Evolutionary conservation across 805 yeast genomes (phyloP), one percentile per base, ranked within the genome.

Genomic region (Millerozyma acaciae): DNA sequence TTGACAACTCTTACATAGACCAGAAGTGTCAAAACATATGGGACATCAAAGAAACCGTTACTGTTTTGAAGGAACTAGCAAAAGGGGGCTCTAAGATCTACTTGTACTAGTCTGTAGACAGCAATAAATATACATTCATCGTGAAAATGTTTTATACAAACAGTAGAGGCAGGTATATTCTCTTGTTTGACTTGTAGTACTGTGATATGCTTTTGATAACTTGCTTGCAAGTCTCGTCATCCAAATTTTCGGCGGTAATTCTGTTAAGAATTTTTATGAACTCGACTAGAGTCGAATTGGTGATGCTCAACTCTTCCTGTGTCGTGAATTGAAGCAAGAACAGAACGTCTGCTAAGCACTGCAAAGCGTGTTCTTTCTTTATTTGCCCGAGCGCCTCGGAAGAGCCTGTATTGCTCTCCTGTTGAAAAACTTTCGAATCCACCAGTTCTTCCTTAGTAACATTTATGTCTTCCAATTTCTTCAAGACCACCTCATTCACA

Each of bases 1-100:
- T 80, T 19, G 90, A 82, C 49, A 70, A 75, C 26, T 61, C 81
- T 5, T 76, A 72, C 46, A 60, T 83, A 44, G 86, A 82, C 47
- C 51, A 67, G 13, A 83, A 82, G 54, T 60, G 68, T 39, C 78
- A 77, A 44, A 70, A 68, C 34, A 60, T 81, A 2, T 78, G 80
- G 76, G 87, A 82, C 37, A 54, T 66, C 21, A 59, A 61, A 12
- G 81, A 75, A 35, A 65, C 76, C 2, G 48, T 61, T 7, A 49
- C 52, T 8, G 51, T 66, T 4, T 48, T 76, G 34, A 69, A 68
- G 38, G 51, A 48, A 6, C 59, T 76, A 34, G 55, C 70, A 9
- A 42, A 53, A 10, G 53, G 60, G 3, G 69, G 74, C 2, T 60
- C 77, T 4, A 71, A 72, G 42, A 51, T 80, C 1, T 78, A 75